These are phyloP conservation scores for Skeletonema potamos DNA, from an alignment of 108 stramenopile genomes.

Conservation along the genomic window DNA sequence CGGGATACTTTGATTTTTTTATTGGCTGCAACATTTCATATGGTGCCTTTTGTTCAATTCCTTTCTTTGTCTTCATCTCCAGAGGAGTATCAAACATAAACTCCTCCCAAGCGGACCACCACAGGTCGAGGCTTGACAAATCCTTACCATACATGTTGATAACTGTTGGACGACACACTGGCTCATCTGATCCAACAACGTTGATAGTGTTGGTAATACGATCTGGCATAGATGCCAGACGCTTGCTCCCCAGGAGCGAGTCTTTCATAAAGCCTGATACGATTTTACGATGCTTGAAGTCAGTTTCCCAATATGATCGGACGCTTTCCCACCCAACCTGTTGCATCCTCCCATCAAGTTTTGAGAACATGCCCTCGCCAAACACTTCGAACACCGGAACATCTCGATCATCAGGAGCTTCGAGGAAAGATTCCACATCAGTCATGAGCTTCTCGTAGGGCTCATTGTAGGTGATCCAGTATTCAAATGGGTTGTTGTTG, in stretches of 20 bases:
- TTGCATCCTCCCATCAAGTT: slow-evolving; percentile 52
- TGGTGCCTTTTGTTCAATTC: slow-evolving; percentile 43
- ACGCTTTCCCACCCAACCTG: slow-evolving; percentile 59
- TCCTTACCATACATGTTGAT: slow-evolving; percentile 87
- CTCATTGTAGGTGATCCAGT: slow-evolving; percentile 80
- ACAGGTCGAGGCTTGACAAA: slow-evolving; percentile 48
- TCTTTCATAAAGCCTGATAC: slow-evolving; percentile 79
- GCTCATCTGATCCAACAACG: slow-evolving; percentile 33
- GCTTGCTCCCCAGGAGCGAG: slow-evolving; percentile 68
- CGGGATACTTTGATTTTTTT: slow-evolving; percentile 79
- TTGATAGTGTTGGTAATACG: slow-evolving; percentile 91
- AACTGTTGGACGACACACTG: slow-evolving; percentile 77
- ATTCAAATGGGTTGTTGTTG: slow-evolving; percentile 92
- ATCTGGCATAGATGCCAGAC: slow-evolving; percentile 88
- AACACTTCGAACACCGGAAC: slow-evolving; percentile 70
- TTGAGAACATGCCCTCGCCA: slow-evolving; percentile 67
- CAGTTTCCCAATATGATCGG: slow-evolving; percentile 61
- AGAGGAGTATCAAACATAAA: slow-evolving; percentile 78
- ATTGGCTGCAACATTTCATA: slow-evolving; percentile 74
- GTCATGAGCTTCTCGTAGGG: slow-evolving; percentile 66
- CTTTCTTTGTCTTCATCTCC: slow-evolving; percentile 47
- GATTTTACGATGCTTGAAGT: slow-evolving; percentile 73
- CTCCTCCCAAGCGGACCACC: slow-evolving; percentile 78
- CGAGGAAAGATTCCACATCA: slow-evolving; percentile 68
- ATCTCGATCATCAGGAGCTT: slow-evolving; percentile 73